Percentiles rank a stretch among this genome's conserved stretches.
These are phyloP conservation scores for Byssoonygena ceratinophila DNA, from an alignment of 2,329 filamentous ascomycete genomes.

Conservation along the genomic window DNA sequence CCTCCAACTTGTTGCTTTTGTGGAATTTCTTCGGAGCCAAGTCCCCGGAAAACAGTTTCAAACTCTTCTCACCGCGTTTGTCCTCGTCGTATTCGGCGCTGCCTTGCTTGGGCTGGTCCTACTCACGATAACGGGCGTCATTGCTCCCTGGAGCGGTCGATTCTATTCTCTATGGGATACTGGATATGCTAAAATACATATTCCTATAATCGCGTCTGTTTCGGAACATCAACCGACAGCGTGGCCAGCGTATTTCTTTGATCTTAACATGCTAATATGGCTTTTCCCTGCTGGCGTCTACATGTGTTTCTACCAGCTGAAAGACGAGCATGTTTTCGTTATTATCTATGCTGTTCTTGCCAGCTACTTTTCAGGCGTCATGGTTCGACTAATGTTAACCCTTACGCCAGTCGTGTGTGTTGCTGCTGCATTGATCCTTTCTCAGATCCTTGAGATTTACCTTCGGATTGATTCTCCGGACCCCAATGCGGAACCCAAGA, in stretches of 20 bases:
- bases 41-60: constrained; percentile 90
- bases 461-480: constrained; percentile 56
- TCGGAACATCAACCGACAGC: constrained; percentile 98
- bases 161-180: constrained; percentile 99
- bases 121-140: constrained; percentile 76
- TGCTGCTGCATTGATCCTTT: constrained; percentile 77
- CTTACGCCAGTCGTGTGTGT: constrained; percentile 94
- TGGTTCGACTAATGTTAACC: constrained; percentile 98
- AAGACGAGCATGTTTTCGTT: constrained; percentile 94
- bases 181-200: constrained; percentile 96
- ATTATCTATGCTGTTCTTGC: constrained; percentile 94
- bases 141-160: constrained; percentile 94
- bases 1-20: constrained; percentile 82
- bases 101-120: constrained; percentile 65
- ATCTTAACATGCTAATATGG: constrained; percentile 97
- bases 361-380: constrained; percentile 97
- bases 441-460: constrained; percentile 80
- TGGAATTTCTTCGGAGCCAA: constrained; percentile 80
- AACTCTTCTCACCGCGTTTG: constrained; percentile 67
- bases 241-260: constrained; percentile 99
- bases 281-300: constrained; percentile 97
- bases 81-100: constrained; percentile 63
- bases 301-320: constrained; percentile 88
- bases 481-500: constrained; percentile 38
- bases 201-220: constrained; percentile 98